A percentile compares a stretch with the other conserved stretches of the same genome.
Conservation (phyloP, 208 protist species). For the Wallacemonas rigidus region DNA sequence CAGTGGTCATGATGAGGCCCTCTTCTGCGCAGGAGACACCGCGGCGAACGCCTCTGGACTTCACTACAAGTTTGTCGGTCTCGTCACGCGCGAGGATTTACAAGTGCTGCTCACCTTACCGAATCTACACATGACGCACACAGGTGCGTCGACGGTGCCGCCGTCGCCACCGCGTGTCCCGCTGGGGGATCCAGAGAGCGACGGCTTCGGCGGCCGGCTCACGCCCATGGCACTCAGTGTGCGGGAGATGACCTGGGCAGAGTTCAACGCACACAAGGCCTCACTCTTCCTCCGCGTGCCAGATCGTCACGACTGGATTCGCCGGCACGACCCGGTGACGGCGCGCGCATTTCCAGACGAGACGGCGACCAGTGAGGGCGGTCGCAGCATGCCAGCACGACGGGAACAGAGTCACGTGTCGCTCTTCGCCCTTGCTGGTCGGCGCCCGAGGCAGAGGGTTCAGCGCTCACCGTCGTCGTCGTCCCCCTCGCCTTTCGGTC, state of each 20-base stretch:
- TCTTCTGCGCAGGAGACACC: too few species aligned
- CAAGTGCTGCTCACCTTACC: constrained; percentile 36
- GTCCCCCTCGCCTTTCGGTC: neutral
- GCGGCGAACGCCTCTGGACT: neutral
- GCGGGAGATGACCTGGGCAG: constrained; percentile 73
- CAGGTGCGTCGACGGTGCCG: neutral
- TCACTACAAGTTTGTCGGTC: constrained; percentile 80
- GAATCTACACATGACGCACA: neutral
- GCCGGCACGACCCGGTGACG: constrained; percentile 25
- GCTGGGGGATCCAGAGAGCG: constrained; percentile 32
- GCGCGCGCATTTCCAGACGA: neutral
- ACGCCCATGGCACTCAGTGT: constrained; percentile 42
- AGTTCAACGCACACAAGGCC: constrained; percentile 76
- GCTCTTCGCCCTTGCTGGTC: constrained; percentile 10
- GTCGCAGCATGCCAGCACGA: neutral
- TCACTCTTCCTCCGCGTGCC: constrained; percentile 58
- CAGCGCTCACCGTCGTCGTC: neutral
- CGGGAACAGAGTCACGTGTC: constrained; percentile 6
- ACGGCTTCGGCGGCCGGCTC: constrained; percentile 53
- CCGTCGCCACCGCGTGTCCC: constrained; percentile 7
- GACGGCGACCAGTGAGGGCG: neutral
- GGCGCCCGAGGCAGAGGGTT: neutral
- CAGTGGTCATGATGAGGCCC: too few species aligned
- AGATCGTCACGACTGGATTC: constrained; percentile 45
- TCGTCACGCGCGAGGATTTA: constrained; percentile 87